Conservation (phyloP, 345 rosid species). For the Corchorus capsularis region DNA sequence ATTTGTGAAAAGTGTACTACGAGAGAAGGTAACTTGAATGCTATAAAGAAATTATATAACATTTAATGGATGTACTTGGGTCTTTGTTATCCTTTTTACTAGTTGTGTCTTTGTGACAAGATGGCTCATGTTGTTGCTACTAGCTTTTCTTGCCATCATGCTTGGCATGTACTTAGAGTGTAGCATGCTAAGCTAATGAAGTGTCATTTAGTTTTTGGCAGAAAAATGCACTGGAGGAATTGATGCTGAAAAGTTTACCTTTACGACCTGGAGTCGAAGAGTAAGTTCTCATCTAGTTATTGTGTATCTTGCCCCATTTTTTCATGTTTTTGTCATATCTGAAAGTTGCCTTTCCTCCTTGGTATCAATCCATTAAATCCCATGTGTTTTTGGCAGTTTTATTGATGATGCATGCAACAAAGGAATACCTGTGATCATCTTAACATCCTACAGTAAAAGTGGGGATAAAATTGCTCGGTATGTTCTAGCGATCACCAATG, state of each 20-base stretch:
- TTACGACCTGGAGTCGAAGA: conserved; percentile 83
- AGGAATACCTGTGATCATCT: conserved; percentile 65
- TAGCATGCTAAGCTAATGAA: conserved; percentile 22
- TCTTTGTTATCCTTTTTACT: background rate
- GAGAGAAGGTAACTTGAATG: conserved; percentile 63
- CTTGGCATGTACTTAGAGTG: conserved; percentile 9
- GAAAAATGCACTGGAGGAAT: conserved; percentile 80
- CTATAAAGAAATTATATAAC: background rate
- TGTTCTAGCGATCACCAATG: conserved; percentile 9
- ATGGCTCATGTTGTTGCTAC: background rate
- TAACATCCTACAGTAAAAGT: conserved; percentile 64
- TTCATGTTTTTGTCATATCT: background rate
- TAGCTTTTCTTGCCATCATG: background rate
- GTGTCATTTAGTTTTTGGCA: conserved; percentile 40
- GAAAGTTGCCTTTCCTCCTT: background rate
- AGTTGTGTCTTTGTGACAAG: background rate
- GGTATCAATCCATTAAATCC: background rate
- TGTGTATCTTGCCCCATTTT: background rate
- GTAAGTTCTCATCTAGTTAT: conserved; percentile 47
- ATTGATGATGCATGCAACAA: conserved; percentile 63
- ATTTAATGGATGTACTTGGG: conserved; percentile 5
- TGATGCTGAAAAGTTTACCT: conserved; percentile 61
- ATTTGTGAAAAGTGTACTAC: conserved; percentile 65
- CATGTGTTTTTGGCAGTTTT: conserved; percentile 55
- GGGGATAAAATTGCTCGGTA: conserved; percentile 85